Conservation (phyloP, 2,329 filamentous ascomycete species). For the Ceratocystis smalleyi region DNA sequence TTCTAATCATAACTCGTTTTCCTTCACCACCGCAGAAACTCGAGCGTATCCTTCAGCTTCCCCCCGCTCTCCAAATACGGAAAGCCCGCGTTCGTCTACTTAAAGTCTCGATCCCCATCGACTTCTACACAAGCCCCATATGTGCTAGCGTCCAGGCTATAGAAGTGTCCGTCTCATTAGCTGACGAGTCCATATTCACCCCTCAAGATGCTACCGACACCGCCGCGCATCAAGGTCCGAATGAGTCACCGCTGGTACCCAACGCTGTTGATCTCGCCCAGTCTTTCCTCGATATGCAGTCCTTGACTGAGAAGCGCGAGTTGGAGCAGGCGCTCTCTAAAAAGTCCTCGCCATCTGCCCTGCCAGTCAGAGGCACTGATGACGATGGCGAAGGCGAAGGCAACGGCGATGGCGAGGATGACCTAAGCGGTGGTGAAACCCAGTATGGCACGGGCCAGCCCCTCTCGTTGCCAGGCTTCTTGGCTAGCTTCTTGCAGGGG, state of each 20-base stretch:
- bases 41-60: conserved; percentile 56
- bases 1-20: not conserved
- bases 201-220: not conserved
- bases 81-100: conserved; percentile 62
- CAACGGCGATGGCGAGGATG: conserved; percentile 43
- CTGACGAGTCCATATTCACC: not conserved
- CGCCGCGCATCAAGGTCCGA: conserved; percentile 9
- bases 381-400: conserved; percentile 43
- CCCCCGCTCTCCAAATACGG: conserved; percentile 52
- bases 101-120: conserved; percentile 69
- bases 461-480: conserved; percentile 52
- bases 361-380: conserved; percentile 44
- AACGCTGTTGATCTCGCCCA: conserved; percentile 58
- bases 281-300: conserved; percentile 62
- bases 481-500: conserved; percentile 58
- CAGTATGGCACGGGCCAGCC: conserved; percentile 53
- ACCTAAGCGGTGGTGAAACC: conserved; percentile 37
- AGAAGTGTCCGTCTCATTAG: conserved; percentile 50
- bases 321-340: conserved; percentile 52
- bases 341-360: conserved; percentile 25
- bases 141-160: conserved; percentile 68
- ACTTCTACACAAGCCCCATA: conserved; percentile 76
- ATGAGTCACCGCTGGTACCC: conserved; percentile 34
- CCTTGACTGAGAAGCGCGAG: conserved; percentile 46
- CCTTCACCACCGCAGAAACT: conserved; percentile 50